Evolutionary conservation across 139 green algal genomes (phyloP).

Genomic region (Tetradesmus lagerheimii): DNA sequence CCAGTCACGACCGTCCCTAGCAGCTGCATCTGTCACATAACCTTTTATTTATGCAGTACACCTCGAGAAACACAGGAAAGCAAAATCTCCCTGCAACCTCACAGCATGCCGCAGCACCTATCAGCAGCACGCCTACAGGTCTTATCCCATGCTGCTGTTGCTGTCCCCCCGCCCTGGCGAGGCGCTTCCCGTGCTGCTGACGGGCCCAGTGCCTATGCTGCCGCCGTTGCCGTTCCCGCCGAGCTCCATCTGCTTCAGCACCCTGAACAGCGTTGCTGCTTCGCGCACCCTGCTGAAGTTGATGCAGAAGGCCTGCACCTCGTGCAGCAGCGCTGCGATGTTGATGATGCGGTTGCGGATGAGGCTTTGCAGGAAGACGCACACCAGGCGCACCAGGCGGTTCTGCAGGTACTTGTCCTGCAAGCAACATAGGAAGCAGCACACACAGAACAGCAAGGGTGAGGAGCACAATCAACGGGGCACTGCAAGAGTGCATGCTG

Average conservation of each 20-base stretch:
- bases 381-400: slow-evolving; percentile 90
- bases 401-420: slow-evolving; percentile 91
- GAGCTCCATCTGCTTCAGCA: slow-evolving; percentile 71
- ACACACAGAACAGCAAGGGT: not conserved
- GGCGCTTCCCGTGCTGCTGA: not conserved
- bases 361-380: slow-evolving; percentile 90
- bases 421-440: not conserved
- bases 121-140: not conserved
- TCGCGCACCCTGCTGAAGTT: slow-evolving; percentile 90
- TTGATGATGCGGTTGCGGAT: slow-evolving; percentile 86
- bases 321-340: slow-evolving; percentile 76
- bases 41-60: too few relatives aligned
- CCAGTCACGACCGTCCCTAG: too few relatives aligned
- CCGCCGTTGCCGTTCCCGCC: not conserved
- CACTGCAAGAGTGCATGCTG: too few relatives aligned
- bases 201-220: not conserved
- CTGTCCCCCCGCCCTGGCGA: not conserved
- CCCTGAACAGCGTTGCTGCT: slow-evolving; percentile 86
- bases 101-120: not conserved
- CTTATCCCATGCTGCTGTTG: not conserved
- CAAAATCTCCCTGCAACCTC: too few relatives aligned
- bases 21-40: too few relatives aligned
- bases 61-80: too few relatives aligned
- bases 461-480: not conserved
- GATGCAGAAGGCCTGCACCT: slow-evolving; percentile 94